Percentiles rank a stretch among this genome's conserved stretches.
Conservation (phyloP, 2,329 filamentous ascomycete species). For the Xylariaceae sp. region DNA sequence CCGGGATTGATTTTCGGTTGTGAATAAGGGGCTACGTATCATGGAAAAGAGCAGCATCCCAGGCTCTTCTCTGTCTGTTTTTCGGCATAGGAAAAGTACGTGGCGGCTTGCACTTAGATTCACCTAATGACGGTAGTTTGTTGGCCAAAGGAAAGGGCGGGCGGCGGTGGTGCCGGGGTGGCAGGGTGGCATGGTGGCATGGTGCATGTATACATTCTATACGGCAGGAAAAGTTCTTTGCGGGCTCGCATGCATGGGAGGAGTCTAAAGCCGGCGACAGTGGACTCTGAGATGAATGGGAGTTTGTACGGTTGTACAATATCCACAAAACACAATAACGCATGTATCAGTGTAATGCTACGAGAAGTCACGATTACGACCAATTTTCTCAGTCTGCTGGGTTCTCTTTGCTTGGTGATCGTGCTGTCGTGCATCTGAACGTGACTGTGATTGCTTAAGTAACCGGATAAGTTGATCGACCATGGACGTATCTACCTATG, state of each 20-base stretch:
- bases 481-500: no score
- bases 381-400: neutral
- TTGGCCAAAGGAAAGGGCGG: neutral
- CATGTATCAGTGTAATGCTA: conserved; percentile 31
- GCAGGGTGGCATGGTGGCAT: no score
- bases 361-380: conserved; percentile 19
- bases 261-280: conserved; percentile 27
- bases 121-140: conserved; percentile 20
- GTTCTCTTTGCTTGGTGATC: neutral
- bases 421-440: no score
- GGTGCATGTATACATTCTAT: conserved; percentile 30
- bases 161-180: no score
- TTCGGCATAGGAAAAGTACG: conserved; percentile 24
- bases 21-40: conserved; percentile 20
- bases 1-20: conserved; percentile 20
- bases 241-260: conserved; percentile 29
- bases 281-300: conserved; percentile 20
- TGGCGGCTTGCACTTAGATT: conserved; percentile 22
- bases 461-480: no score
- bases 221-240: conserved; percentile 30
- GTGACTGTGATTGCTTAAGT: no score
- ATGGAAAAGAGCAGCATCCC: conserved; percentile 6
- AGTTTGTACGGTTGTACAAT: conserved; percentile 31
- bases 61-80: conserved; percentile 20
- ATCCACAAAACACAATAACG: conserved; percentile 24